Percentiles rank a stretch among this genome's conserved stretches.
Conservation (phyloP, 1,284 basidiomycete species). For the Mrakiaceae sp. region DNA sequence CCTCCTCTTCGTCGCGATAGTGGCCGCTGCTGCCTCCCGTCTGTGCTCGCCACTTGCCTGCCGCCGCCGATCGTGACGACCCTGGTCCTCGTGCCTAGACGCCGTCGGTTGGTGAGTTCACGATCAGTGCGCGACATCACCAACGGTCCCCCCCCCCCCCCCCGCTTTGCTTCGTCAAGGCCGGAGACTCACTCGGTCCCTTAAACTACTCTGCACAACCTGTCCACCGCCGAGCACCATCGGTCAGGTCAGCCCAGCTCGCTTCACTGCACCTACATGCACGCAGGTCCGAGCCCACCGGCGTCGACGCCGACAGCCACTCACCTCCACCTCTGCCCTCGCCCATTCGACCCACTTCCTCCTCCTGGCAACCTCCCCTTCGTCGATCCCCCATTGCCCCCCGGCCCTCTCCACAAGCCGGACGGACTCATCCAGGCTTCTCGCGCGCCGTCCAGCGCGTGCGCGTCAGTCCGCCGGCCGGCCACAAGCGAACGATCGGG, state of each 20-base stretch:
- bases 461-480: too few relatives aligned
- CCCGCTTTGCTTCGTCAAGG: not conserved
- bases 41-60: too few relatives aligned
- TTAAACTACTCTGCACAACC: not conserved
- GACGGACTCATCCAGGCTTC: slow-evolving; percentile 65
- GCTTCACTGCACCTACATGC: not conserved
- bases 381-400: slow-evolving; percentile 67
- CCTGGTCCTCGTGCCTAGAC: not conserved
- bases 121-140: not conserved
- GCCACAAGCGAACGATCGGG: too few relatives aligned
- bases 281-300: too few relatives aligned
- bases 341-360: slow-evolving; percentile 63
- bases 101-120: not conserved
- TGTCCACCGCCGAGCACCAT: not conserved
- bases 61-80: too few relatives aligned
- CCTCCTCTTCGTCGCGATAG: slow-evolving; percentile 48
- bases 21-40: not conserved
- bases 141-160: not conserved
- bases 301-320: slow-evolving; percentile 26
- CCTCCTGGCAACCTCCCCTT: slow-evolving; percentile 57
- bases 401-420: slow-evolving; percentile 70
- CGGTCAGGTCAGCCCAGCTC: not conserved
- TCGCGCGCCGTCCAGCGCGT: too few relatives aligned
- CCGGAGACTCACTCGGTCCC: not conserved
- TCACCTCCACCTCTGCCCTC: slow-evolving; percentile 61